Evolutionary conservation across 495 filamentous ascomycete species (phyloP).

Genomic region (Hypoxylon rickii): DNA sequence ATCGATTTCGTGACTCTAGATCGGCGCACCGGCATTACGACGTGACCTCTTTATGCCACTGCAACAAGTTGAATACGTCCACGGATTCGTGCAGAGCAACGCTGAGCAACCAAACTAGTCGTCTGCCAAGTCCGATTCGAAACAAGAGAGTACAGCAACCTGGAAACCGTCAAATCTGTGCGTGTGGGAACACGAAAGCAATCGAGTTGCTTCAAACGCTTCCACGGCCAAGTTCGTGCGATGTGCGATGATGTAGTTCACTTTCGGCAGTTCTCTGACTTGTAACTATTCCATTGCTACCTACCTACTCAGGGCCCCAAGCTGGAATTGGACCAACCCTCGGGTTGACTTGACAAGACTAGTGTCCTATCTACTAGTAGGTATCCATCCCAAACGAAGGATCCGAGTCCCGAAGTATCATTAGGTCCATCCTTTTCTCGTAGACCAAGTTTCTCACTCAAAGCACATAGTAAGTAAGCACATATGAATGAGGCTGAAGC

Average conservation of each 20-base stretch:
- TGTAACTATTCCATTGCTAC: too few relatives aligned
- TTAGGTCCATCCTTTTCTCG: too few relatives aligned
- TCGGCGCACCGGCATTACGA: conserved; percentile 28
- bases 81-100: too few relatives aligned
- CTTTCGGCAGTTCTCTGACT: conserved; percentile 17
- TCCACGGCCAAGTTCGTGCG: background rate
- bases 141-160: conserved; percentile 24
- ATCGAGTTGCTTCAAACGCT: conserved; percentile 16
- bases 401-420: background rate
- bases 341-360: too few relatives aligned
- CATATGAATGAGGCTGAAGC: background rate
- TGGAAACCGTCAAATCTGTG: background rate
- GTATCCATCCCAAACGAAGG: background rate
- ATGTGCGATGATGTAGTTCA: background rate
- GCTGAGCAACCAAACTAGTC: too few relatives aligned
- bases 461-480: too few relatives aligned
- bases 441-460: too few relatives aligned
- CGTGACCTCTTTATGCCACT: conserved; percentile 20
- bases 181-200: background rate
- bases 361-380: background rate
- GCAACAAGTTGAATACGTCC: too few relatives aligned
- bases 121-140: conserved; percentile 28
- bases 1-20: conserved; percentile 3
- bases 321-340: too few relatives aligned
- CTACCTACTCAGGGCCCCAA: background rate